Conservation (phyloP, 176 grass and related monocot genomes). For the Cenchrus americanus region DNA sequence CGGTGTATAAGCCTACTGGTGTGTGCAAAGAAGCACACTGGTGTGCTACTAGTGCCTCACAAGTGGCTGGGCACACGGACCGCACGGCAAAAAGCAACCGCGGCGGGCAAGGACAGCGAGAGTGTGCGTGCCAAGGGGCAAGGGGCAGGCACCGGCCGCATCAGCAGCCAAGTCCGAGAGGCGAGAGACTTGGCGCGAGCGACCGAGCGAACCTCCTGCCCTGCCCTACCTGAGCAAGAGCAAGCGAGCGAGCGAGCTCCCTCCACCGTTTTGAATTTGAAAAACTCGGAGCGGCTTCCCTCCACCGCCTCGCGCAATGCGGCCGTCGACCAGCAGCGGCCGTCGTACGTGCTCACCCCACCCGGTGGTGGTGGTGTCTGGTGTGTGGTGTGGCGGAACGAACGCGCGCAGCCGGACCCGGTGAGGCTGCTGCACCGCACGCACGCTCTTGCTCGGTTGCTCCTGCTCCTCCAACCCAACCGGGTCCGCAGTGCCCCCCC, state of each 20-base stretch:
- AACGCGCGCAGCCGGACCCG: too few species aligned
- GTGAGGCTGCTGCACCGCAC: background rate
- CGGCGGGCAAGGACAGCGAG: too few species aligned
- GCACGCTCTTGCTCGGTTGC: background rate
- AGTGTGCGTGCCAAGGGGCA: too few species aligned
- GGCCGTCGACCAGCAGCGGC: background rate
- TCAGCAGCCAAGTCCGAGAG: background rate
- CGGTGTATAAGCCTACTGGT: too few species aligned
- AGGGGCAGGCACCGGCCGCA: background rate
- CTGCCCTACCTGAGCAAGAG: background rate
- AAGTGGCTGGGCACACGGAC: too few species aligned
- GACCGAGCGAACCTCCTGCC: background rate
- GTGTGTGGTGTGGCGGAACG: too few species aligned
- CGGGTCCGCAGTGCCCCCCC: background rate
- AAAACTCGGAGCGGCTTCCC: background rate
- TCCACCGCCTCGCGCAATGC: background rate
- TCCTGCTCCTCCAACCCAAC: background rate
- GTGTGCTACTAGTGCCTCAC: too few species aligned
- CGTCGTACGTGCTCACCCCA: background rate
- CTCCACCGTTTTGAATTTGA: constrained; percentile 16
- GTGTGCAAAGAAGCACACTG: too few species aligned
- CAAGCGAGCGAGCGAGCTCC: background rate
- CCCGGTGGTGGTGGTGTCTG: too few species aligned
- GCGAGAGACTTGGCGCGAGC: constrained; percentile 7
- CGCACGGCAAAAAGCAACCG: too few species aligned